Base-by-base conservation (phyloP, 2,329 filamentous ascomycete genomes). In the Ophiostoma angusticollis region DNA sequence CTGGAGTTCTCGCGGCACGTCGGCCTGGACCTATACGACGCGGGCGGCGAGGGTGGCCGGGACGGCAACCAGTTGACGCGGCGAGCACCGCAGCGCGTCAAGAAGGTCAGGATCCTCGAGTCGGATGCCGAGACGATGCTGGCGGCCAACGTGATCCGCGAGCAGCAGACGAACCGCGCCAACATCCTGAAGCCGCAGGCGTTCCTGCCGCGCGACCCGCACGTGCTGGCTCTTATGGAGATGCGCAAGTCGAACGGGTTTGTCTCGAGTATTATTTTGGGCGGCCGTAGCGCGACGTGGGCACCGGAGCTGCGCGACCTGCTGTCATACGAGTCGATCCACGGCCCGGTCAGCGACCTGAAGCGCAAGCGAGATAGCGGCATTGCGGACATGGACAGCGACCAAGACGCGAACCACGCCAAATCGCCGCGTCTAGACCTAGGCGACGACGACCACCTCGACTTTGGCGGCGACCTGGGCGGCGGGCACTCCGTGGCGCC, bases 311-410 rank as follows among this genome's bases (percentile, higher is more conserved):
- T 98, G 16, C 80, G 84, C 44, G 85, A 82, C n/a, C 76, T 98
- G 51, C 66, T 96, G n/a, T 93, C 86, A 2, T 67, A 95, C 30
- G 84, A 93, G 47, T 72, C 84, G 12, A 72, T 93, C 13, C 78
- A 42, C 31, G 40, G 79, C 45, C 77, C 77, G 41, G 72, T 79
- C 30, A 80, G 78, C 42, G 85, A 93, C 45, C 70, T 89, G 40
- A 98, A 96, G 72, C 76, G 91, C 43, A 98, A 98, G 70, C 79
- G 91, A 21, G 86, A 94, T 53, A 86, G 80, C 51, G 86, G 83
- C 18, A 75, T 91, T 47, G 83, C 81, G 31, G 85, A 89, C 52
- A 71, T 91, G 46, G 83, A 80, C 17, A 74, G 69, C 46, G 77
- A 81, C 32, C 70, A 72, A 36, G 74, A 73, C 37, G 70, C 74